phyloP scores from a whole-genome alignment of 257 asterid species.

The Cruciata laevipes region DNA sequence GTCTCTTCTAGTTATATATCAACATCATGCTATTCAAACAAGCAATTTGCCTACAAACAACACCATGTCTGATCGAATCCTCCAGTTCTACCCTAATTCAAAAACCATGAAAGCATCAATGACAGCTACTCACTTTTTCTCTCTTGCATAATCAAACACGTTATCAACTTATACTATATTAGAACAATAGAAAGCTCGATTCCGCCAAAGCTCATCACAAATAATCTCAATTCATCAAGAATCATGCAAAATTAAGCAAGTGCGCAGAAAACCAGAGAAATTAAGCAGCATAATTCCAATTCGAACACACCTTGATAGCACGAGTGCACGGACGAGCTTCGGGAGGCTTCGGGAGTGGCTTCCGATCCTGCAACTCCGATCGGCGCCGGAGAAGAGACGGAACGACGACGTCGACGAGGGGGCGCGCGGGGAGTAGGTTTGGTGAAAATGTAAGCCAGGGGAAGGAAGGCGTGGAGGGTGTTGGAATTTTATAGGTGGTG shows the following conservation, averaged over 20 bases:
- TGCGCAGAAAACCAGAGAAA: not conserved
- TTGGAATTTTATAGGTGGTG: not conserved
- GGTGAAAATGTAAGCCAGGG: not conserved
- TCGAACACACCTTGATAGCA: not conserved
- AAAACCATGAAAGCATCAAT: not conserved
- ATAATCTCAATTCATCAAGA: not conserved
- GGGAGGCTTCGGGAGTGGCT: not conserved
- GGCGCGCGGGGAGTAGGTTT: not conserved
- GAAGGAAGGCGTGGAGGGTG: not conserved
- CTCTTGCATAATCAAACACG: not conserved
- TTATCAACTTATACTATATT: not conserved
- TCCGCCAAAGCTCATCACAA: not conserved
- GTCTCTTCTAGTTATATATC: not conserved
- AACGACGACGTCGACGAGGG: not conserved
- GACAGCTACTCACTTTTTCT: not conserved
- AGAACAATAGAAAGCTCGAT: not conserved
- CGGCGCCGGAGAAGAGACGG: slow-evolving; percentile 3
- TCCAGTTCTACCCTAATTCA: not conserved
- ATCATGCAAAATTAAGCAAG: not conserved
- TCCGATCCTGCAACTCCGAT: slow-evolving; percentile 1
- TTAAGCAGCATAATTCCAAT: not conserved
- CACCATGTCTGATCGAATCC: not conserved
- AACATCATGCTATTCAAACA: not conserved
- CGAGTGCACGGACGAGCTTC: too few species aligned
- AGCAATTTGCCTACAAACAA: not conserved